Evolutionary conservation across 2,329 filamentous ascomycete species (phyloP).

Genomic region (Lachnellula subtilissima): DNA sequence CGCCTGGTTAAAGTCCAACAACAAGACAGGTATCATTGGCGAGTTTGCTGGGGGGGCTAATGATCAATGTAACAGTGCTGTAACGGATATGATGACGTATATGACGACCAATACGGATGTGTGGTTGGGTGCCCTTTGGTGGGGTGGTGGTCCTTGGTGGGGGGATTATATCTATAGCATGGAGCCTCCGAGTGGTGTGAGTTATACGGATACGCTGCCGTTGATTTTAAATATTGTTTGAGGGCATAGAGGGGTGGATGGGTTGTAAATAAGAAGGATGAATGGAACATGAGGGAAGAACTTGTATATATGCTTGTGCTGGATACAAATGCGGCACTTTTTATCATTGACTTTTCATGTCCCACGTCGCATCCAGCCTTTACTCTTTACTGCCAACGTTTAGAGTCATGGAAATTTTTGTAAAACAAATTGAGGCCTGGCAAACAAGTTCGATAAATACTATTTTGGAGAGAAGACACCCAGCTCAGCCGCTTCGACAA

Average conservation of each 20-base stretch:
- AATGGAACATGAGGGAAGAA: too few relatives aligned
- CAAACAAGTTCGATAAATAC: too few relatives aligned
- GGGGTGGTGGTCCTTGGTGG: constrained; percentile 52
- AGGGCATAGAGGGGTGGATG: background rate
- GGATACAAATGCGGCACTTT: too few relatives aligned
- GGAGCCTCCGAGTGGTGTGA: constrained; percentile 38
- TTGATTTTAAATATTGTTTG: constrained; percentile 2
- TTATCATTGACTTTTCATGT: too few relatives aligned
- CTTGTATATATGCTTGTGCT: background rate
- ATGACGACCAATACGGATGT: constrained; percentile 46
- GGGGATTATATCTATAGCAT: constrained; percentile 43
- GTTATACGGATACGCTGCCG: constrained; percentile 8
- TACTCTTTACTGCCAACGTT: too few relatives aligned
- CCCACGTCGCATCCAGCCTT: too few relatives aligned
- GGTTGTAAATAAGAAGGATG: background rate
- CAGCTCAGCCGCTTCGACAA: too few relatives aligned
- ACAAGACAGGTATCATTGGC: constrained; percentile 48
- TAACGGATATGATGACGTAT: constrained; percentile 45
- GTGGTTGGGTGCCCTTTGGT: constrained; percentile 48
- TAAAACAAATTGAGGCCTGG: too few relatives aligned
- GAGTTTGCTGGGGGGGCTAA: constrained; percentile 52
- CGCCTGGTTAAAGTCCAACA: constrained; percentile 48
- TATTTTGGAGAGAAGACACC: too few relatives aligned
- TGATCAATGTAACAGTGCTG: constrained; percentile 42
- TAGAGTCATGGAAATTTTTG: too few relatives aligned